Percentiles rank a stretch among this genome's conserved stretches.
These are phyloP conservation scores for Microthlaspi erraticum DNA, from an alignment of 345 rosid species.

Conservation along the genomic window DNA sequence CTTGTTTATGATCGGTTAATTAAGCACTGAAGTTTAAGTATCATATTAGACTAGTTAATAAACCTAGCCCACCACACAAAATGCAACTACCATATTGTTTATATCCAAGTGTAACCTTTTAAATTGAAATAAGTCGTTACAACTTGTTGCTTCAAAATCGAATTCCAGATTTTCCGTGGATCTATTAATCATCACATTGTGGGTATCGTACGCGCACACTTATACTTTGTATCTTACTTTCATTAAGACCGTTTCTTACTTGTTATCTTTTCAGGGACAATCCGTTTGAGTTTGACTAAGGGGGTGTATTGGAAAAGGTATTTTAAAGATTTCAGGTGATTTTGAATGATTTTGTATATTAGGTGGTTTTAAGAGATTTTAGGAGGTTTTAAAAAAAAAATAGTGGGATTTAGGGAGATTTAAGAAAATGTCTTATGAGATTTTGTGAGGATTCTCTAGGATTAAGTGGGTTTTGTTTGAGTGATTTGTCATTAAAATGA, in stretches of 20 bases:
- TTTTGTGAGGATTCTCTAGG: no score
- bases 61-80: conserved; percentile 27
- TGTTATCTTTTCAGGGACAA: background rate
- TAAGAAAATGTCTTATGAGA: no score
- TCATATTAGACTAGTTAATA: conserved; percentile 13
- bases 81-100: conserved; percentile 23
- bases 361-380: no score
- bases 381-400: no score
- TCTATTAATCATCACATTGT: conserved; percentile 22
- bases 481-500: no score
- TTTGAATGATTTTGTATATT: no score
- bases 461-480: no score
- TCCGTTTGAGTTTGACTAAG: no score
- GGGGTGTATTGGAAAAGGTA: no score
- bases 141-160: conserved; percentile 30
- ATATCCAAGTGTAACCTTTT: background rate
- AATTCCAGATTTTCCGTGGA: conserved; percentile 1
- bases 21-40: conserved; percentile 29
- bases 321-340: no score
- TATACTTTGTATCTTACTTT: background rate
- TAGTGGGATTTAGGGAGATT: no score
- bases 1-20: conserved; percentile 22
- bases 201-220: conserved; percentile 15
- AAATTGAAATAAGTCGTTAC: conserved; percentile 20
- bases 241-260: background rate